Percentiles rank a stretch among this genome's conserved stretches.
Evolutionary conservation across 1,284 basidiomycete genomes (phyloP).

Genomic region (Abortiporus biennis): DNA sequence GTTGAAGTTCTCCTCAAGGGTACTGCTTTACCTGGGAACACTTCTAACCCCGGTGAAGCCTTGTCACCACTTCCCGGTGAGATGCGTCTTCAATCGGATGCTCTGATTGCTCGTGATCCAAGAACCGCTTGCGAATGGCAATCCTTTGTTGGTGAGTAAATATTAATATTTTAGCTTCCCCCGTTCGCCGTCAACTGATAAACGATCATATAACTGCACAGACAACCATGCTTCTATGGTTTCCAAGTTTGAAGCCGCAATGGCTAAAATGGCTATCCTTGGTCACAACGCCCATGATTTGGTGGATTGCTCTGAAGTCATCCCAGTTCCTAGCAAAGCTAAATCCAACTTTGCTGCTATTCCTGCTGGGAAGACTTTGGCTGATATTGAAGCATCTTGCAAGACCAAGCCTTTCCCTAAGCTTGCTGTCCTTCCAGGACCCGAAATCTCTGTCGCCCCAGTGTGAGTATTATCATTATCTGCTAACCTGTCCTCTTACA

Average conservation of each 20-base stretch:
- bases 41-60: neutral
- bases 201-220: neutral
- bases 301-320: conserved; percentile 7
- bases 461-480: conserved; percentile 13
- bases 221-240: conserved; percentile 5
- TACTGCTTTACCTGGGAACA: neutral
- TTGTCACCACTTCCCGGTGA: conserved; percentile 3
- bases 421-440: conserved; percentile 21
- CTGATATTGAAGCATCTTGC: conserved; percentile 12
- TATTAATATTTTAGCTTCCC: neutral
- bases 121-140: conserved; percentile 22
- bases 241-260: conserved; percentile 1
- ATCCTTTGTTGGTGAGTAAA: conserved; percentile 15
- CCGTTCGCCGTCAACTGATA: neutral
- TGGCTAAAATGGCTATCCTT: conserved; percentile 4
- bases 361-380: conserved; percentile 1
- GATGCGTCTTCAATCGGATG: conserved; percentile 4
- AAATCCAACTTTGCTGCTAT: neutral
- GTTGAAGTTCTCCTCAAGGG: conserved; percentile 24
- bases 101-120: conserved; percentile 3
- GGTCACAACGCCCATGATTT: conserved; percentile 2
- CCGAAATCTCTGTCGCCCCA: conserved; percentile 18
- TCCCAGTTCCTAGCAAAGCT: neutral
- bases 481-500: no score
- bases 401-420: conserved; percentile 23